Evolutionary conservation across 495 filamentous ascomycete species (phyloP), one percentile per base, ranked within the genome.

Genomic region (Aspergillus ostianus): DNA sequence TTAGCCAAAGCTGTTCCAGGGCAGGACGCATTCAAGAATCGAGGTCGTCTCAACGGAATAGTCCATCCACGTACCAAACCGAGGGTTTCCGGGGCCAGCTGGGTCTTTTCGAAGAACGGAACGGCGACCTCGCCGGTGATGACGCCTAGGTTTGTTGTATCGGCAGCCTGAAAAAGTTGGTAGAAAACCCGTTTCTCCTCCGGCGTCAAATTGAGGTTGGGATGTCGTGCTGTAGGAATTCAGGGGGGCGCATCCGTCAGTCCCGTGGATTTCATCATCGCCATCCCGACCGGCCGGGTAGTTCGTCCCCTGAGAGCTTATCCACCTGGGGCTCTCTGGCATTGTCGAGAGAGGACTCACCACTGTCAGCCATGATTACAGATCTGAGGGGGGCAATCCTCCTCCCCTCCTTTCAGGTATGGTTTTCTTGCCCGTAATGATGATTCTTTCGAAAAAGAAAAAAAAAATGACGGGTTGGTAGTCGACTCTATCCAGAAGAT

Each of bases 61-160:
- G 2, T 26, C 4, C 27, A 49, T 51, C 26, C 32, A 77, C 84
- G 57, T 78, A 95, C 92, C 87, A 97, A 89, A 69, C 94, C 94
- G 63, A 98, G 81, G 26, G 93, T 83, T 56, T 89, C 84, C 48
- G 91, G 88, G 53, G 91, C 83, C 30, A 98, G 80, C 62, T 89
- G 85, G 27, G 94, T 97, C 84, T 93, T 95, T 74, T 98, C 93
- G 67, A 98, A 98, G 80, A 98, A 98, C 65, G 93, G 92, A 65
- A 98, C 95, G 8, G 94, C 94, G 56, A 96, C 81, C 72, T 98
- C 94, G 64, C 95, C 94, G 15, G 93, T 97, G 13, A 98, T 90
- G 51, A 97, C 91, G n/a, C 92, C 91, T 19, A 96, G 84, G 67
- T 82, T 87, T 59, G 96, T 94, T 29, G 86, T 87, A 68, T 98